phyloP scores from a whole-genome alignment of 2,329 filamentous ascomycete species.

The Phoma sp. region DNA sequence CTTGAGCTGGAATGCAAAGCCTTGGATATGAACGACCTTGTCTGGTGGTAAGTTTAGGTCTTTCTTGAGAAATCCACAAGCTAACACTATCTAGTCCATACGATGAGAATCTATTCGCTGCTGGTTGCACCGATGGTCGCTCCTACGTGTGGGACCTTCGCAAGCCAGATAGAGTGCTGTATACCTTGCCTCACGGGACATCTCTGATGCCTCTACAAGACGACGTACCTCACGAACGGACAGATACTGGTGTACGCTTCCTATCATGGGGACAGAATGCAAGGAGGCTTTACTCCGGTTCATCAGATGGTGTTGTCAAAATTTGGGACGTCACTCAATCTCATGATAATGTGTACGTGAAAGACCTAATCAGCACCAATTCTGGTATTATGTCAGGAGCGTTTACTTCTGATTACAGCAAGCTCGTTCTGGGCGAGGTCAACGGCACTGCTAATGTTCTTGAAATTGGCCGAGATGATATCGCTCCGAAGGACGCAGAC shows the following conservation, averaged over 20 bases:
- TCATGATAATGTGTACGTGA: conserved; percentile 58
- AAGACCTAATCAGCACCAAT: conserved; percentile 58
- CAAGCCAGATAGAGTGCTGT: conserved; percentile 54
- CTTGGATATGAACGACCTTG: conserved; percentile 67
- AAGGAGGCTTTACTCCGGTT: conserved; percentile 64
- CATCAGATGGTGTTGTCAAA: conserved; percentile 67
- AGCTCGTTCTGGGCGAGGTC: conserved; percentile 65
- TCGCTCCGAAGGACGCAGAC: conserved; percentile 35
- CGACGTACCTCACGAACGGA: conserved; percentile 54
- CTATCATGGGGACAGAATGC: conserved; percentile 63
- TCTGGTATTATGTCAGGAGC: conserved; percentile 66
- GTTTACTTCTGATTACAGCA: conserved; percentile 63
- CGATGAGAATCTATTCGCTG: conserved; percentile 61
- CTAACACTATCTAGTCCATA: conserved; percentile 46
- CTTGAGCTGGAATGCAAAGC: conserved; percentile 65
- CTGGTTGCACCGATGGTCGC: conserved; percentile 66
- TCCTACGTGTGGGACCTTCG: conserved; percentile 69
- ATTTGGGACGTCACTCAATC: conserved; percentile 65
- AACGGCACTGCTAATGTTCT: conserved; percentile 63
- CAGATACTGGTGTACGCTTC: conserved; percentile 66
- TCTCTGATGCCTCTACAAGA: conserved; percentile 59
- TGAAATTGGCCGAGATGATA: conserved; percentile 49
- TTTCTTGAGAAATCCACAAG: too few species aligned
- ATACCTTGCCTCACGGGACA: conserved; percentile 59
- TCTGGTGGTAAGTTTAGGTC: conserved; percentile 52